Evolutionary conservation across 306 rosid species (phyloP), one percentile per base, ranked within the genome.

Genomic region (Citrullus amarus): DNA sequence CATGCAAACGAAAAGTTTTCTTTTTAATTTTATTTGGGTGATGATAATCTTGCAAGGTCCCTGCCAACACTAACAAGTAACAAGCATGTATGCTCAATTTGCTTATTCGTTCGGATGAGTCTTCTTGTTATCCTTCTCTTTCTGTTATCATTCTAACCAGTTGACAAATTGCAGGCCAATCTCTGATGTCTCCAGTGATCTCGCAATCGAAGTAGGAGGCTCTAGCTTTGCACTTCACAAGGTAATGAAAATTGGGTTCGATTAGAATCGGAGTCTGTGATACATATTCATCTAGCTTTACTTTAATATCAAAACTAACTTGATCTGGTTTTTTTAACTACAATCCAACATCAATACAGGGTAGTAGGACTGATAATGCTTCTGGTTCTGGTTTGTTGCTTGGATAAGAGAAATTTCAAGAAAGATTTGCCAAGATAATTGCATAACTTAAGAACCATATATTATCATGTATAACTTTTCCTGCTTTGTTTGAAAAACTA

Each of bases 171-270:
- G 70, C 97, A 96, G 99, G 99, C 98, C 99, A 22, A 91, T 96
- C 67, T 96, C 99, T 59, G 99, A 96, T 83, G 98, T 92, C 67
- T 88, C 99, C 48, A 96, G 97, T 71, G 99, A 96, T 83, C 93
- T 96, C 71, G 87, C 87, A 51, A 80, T 96, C 0, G 99, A 96
- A 86, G 86, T 96, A 5, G 99, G 97, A 88, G 80, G 96, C 65
- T 88, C 99, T 20, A 88, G 83, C 90, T 91, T 96, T 72, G 84
- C 98, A 70, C 98, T 93, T 77, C 99, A 96, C 87, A 92, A 96
- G 98, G 99, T 93, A 80, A 88, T 79, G 34, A 15, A 78, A 65
- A 50, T 38, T 10, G 51, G 73, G 51, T 38, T 73, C 17, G 17
- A 32, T 9, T 16, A 25, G 60, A 73, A 73, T 25, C 41, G 1